Percentiles rank a stretch among this genome's conserved stretches.
These are phyloP conservation scores for Onygenales sp. DNA, from an alignment of 2,329 filamentous ascomycete genomes.

Conservation along the genomic window DNA sequence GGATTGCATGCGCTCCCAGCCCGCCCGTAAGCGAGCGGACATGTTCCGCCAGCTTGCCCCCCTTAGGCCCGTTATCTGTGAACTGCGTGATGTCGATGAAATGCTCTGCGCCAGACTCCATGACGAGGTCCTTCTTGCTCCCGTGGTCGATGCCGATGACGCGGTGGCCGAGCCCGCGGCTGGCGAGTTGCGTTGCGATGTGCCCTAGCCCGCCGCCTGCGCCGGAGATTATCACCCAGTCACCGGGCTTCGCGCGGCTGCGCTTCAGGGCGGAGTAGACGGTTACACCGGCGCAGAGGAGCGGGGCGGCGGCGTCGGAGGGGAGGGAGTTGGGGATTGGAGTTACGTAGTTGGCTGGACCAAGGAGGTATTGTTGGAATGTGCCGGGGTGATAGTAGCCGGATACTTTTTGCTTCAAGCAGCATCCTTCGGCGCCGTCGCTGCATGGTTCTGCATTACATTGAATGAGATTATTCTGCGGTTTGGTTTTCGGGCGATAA, in stretches of 20 bases:
- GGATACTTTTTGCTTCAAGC: slow-evolving; percentile 48
- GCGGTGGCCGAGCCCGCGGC: slow-evolving; percentile 51
- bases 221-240: slow-evolving; percentile 52
- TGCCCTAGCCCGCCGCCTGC: slow-evolving; percentile 58
- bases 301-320: slow-evolving; percentile 54
- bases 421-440: slow-evolving; percentile 46
- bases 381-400: slow-evolving; percentile 62
- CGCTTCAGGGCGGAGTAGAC: slow-evolving; percentile 58
- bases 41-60: slow-evolving; percentile 41
- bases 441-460: slow-evolving; percentile 38
- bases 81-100: slow-evolving; percentile 54
- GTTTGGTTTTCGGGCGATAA: neutral
- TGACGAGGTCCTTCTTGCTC: slow-evolving; percentile 50
- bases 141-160: slow-evolving; percentile 58
- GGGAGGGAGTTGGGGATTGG: slow-evolving; percentile 55
- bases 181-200: slow-evolving; percentile 52
- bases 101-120: slow-evolving; percentile 54
- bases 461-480: slow-evolving; percentile 3
- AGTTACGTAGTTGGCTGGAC: slow-evolving; percentile 58
- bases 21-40: slow-evolving; percentile 49
- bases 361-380: slow-evolving; percentile 61
- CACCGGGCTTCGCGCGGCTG: slow-evolving; percentile 47
- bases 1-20: slow-evolving; percentile 50
- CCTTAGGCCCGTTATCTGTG: slow-evolving; percentile 34
- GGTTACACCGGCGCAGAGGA: slow-evolving; percentile 60